Conservation (phyloP, 352 stramenopile genomes). For the Phytophthora uliginosa region DNA sequence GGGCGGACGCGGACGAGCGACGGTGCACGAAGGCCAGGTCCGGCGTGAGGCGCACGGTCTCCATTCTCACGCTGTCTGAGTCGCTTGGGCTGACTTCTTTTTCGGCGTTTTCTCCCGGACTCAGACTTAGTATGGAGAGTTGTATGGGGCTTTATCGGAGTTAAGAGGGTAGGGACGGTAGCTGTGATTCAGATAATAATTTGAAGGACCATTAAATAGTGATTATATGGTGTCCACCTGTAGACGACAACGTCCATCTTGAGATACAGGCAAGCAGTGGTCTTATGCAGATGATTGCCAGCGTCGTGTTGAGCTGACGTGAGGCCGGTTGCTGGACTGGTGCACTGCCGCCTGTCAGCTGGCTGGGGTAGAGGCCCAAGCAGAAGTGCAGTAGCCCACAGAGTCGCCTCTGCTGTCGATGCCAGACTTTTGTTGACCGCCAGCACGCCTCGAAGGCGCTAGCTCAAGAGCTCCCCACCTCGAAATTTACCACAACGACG, state of each 20-base stretch:
- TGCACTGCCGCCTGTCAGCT: conserved; percentile 24
- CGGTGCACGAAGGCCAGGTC: conserved; percentile 8
- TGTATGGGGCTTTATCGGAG: conserved; percentile 1
- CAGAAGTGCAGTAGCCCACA: neutral
- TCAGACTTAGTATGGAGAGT: conserved; percentile 3
- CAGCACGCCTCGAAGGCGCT: neutral
- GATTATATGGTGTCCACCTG: conserved; percentile 6
- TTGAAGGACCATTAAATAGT: neutral
- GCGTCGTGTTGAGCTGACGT: conserved; percentile 1
- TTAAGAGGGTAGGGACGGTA: neutral
- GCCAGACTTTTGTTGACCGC: neutral
- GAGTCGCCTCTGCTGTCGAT: neutral
- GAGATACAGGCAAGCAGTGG: neutral
- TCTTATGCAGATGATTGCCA: conserved; percentile 20
- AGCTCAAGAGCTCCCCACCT: neutral
- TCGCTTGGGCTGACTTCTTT: neutral
- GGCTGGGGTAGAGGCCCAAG: conserved; percentile 5
- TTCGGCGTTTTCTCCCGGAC: conserved; percentile 12
- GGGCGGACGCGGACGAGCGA: conserved; percentile 36
- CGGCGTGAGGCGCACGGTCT: conserved; percentile 21
- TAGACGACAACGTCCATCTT: conserved; percentile 15
- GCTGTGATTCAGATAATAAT: conserved; percentile 8
- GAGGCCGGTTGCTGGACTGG: neutral
- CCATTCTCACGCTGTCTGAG: neutral
- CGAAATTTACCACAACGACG: conserved; percentile 1